Evolutionary conservation across 441 rosid species (phyloP).

Genomic region (Macaranga tanarius): DNA sequence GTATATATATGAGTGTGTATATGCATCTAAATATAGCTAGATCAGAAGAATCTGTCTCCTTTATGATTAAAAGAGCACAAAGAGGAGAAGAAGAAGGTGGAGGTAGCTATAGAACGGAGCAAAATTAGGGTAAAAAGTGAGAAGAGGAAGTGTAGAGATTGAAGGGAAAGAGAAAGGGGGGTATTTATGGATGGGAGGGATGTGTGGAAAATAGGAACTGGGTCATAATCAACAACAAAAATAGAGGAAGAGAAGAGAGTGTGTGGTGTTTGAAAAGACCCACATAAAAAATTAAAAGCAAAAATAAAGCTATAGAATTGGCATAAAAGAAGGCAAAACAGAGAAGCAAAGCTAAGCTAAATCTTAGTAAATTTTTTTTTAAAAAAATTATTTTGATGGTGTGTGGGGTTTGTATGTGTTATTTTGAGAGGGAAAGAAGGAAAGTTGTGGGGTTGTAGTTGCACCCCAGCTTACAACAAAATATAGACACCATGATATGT

Average conservation of each 20-base stretch:
- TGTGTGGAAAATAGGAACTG: slow-evolving; percentile 17
- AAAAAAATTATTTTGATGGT: neutral
- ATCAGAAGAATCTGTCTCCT: neutral
- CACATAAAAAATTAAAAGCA: slow-evolving; percentile 9
- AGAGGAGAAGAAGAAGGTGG: neutral
- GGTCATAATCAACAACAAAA: slow-evolving; percentile 28
- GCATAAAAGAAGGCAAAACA: slow-evolving; percentile 37
- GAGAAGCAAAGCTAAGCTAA: neutral
- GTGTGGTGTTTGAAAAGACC: slow-evolving; percentile 23
- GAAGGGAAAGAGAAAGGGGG: slow-evolving; percentile 28
- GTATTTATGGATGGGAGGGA: slow-evolving; percentile 36
- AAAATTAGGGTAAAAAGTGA: slow-evolving; percentile 11
- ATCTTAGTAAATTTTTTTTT: neutral
- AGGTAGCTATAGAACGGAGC: neutral
- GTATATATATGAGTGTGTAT: neutral
- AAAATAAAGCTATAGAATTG: slow-evolving; percentile 39
- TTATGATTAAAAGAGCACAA: neutral
- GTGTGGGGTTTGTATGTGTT: slow-evolving; percentile 27
- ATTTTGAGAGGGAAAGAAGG: slow-evolving; percentile 46
- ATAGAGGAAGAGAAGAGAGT: neutral
- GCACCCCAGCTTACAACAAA: slow-evolving; percentile 48
- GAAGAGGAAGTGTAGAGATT: slow-evolving; percentile 13
- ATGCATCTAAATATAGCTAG: neutral
- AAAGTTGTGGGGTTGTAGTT: slow-evolving; percentile 48
- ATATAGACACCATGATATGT: slow-evolving; percentile 49